phyloP scores from a whole-genome alignment of 305 asterid species.

The Plantago rigida region DNA sequence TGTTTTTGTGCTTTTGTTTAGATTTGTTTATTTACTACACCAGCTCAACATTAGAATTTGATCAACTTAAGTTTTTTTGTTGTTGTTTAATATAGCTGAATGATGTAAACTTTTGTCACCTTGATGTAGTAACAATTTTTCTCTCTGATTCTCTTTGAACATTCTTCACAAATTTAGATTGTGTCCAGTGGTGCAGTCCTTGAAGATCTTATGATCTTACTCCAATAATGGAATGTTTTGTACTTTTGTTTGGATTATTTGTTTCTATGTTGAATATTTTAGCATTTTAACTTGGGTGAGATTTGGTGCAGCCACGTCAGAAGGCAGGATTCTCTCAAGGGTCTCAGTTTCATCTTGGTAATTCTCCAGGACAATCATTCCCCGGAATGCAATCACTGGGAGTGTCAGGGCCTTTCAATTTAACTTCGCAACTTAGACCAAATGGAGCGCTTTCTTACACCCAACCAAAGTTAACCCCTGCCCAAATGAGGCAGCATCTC shows the following conservation, averaged over 20 bases:
- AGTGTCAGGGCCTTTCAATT: constrained; percentile 52
- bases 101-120: neutral
- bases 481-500: constrained; percentile 73
- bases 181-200: constrained; percentile 12
- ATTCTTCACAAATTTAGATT: constrained; percentile 11
- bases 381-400: constrained; percentile 72
- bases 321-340: constrained; percentile 69
- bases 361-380: constrained; percentile 68
- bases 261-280: neutral
- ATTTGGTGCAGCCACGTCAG: constrained; percentile 62
- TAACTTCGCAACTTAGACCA: constrained; percentile 64
- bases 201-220: constrained; percentile 18
- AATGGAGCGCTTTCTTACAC: constrained; percentile 52
- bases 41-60: too few relatives aligned
- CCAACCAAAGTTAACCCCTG: constrained; percentile 51
- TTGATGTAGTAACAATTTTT: neutral
- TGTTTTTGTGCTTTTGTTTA: too few relatives aligned
- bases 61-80: neutral
- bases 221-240: neutral
- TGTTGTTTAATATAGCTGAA: neutral
- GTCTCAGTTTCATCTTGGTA: constrained; percentile 68
- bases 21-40: neutral
- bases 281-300: too few relatives aligned
- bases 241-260: neutral
- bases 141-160: too few relatives aligned